phyloP scores from a whole-genome alignment of 495 filamentous ascomycete species.

The Annulohypoxylon stygium region DNA sequence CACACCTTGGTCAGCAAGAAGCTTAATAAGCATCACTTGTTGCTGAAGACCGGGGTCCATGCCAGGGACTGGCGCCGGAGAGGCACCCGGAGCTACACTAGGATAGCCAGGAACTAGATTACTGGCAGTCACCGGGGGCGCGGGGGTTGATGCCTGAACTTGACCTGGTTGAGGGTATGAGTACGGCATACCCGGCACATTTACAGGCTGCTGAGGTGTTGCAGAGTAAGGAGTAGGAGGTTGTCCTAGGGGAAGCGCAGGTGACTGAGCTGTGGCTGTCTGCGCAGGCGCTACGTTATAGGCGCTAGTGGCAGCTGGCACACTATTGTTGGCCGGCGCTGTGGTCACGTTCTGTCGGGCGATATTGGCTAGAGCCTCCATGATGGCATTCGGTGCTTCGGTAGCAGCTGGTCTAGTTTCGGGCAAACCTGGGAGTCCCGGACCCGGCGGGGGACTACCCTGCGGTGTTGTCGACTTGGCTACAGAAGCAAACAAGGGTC shows the following conservation, averaged over 20 bases:
- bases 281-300: constrained; percentile 69
- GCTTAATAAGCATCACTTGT: constrained; percentile 67
- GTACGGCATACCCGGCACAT: constrained; percentile 67
- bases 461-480: constrained; percentile 82
- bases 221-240: constrained; percentile 46
- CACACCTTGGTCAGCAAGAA: constrained; percentile 60
- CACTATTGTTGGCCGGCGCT: constrained; percentile 66
- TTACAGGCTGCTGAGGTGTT: constrained; percentile 67
- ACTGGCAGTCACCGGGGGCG: constrained; percentile 63
- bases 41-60: constrained; percentile 67
- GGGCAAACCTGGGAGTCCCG: constrained; percentile 52
- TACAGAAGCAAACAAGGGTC: constrained; percentile 60
- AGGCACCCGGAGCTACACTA: constrained; percentile 49
- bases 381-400: constrained; percentile 72
- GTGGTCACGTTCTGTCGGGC: constrained; percentile 80
- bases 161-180: constrained; percentile 63
- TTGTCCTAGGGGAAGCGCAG: constrained; percentile 38
- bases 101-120: constrained; percentile 55
- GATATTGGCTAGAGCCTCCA: constrained; percentile 87
- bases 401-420: constrained; percentile 42
- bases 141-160: constrained; percentile 49
- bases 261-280: constrained; percentile 53
- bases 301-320: constrained; percentile 64
- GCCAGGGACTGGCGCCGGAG: constrained; percentile 60
- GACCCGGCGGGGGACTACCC: constrained; percentile 78